These are phyloP conservation scores for Aspergillus fumigatiaffinis DNA, from an alignment of 2,329 filamentous ascomycete genomes.

Conservation along the genomic window DNA sequence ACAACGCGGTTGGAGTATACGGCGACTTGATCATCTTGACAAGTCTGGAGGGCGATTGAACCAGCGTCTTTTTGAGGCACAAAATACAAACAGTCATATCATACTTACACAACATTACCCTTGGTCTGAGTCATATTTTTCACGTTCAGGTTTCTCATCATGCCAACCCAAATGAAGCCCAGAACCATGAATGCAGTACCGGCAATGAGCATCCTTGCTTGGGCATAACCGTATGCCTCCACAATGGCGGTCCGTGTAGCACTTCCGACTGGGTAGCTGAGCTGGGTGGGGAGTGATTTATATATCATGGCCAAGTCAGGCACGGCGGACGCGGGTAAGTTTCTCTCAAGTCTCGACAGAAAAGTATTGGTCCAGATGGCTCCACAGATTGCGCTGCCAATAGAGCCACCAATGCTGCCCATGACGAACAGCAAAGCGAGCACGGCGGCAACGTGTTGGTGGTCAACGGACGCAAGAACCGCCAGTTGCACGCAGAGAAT, in stretches of 20 bases:
- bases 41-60: no score
- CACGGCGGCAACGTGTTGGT: conserved; percentile 50
- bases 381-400: conserved; percentile 27
- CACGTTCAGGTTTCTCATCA: background rate
- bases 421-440: conserved; percentile 44
- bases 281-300: conserved; percentile 9
- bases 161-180: conserved; percentile 8
- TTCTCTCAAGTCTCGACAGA: conserved; percentile 34
- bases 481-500: conserved; percentile 52
- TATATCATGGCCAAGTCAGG: conserved; percentile 8
- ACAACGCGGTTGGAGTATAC: no score
- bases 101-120: background rate
- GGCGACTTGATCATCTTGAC: no score
- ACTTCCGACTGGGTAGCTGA: conserved; percentile 34
- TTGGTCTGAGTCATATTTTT: background rate
- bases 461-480: conserved; percentile 48
- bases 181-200: conserved; percentile 13
- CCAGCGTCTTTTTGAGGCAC: no score
- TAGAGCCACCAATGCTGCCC: conserved; percentile 28
- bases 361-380: conserved; percentile 33
- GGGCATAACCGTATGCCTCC: conserved; percentile 43
- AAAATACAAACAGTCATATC: no score
- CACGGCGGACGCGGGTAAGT: conserved; percentile 24
- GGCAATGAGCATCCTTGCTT: conserved; percentile 38
- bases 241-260: conserved; percentile 40